Evolutionary conservation across 768 basidiomycete species (phyloP), one percentile per base, ranked within the genome.

Genomic region (Phlegmacium glaucopus): DNA sequence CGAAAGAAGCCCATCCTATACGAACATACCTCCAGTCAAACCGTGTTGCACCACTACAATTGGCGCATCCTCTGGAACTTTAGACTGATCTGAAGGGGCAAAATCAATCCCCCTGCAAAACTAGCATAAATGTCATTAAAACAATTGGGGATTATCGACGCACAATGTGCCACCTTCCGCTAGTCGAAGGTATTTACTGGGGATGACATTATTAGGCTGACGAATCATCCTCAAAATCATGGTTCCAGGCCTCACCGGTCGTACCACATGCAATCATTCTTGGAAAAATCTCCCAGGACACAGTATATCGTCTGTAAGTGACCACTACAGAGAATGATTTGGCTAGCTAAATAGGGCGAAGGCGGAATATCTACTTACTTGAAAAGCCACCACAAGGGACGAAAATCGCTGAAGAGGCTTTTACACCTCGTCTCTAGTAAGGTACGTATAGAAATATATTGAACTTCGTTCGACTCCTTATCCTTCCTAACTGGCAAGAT

Each of bases 131-230:
- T 4, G 11, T 40, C 13, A 48, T 37, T 39, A 27, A 36, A 36
- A 53, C 39, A 13, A 39, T 39, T 13, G 32, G 18, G 28, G 29
- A 28, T 15, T 30, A 10, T 16, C 1, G 39, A 63, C 78, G 54
- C 57, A 85, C 84, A 87, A 50, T 18, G 83, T 85, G 7, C 85
- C 85, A 27, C 83, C 83, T 53, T 87, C 85, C 13, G 67, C 60
- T 15, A 81, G 63, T 13, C 70, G 70, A 39, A 87, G 60, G 58
- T 67, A 70, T 61, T 65, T 77, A 68, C 77, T 72, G 40, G 26
- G 25, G 13, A n/a, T 43, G 22, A 26, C 16, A 11, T 10, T 42
- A 29, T 48, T 10, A 34, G 44, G 10, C 36, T 16, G 16, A 12
- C 22, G 22, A 22, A 22, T 22, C 22, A 22, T 22, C 5, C 22